Conservation (phyloP, 306 rosid genomes). For the Ziziphus jujuba region DNA sequence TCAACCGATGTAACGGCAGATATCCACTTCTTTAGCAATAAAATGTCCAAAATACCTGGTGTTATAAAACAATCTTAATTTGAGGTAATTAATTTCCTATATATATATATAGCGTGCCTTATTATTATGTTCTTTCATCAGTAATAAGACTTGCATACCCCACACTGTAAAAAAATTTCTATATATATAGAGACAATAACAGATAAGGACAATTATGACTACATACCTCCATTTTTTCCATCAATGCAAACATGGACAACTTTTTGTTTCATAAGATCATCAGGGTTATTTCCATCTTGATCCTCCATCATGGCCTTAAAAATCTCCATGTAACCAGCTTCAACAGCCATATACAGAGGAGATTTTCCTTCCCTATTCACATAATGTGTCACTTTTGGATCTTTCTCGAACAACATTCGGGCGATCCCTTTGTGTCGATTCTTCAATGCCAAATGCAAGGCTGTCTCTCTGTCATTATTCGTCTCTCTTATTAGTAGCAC, state of each 20-base stretch:
- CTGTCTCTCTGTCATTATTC: constrained; percentile 22
- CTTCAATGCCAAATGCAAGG: constrained; percentile 30
- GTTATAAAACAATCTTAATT: too few species aligned
- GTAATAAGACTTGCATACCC: too few species aligned
- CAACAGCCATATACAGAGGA: constrained; percentile 29
- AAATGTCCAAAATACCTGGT: too few species aligned
- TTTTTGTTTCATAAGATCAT: background rate
- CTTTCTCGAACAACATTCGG: constrained; percentile 1
- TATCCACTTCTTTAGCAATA: too few species aligned
- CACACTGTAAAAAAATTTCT: too few species aligned
- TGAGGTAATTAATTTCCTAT: too few species aligned
- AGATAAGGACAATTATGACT: too few species aligned
- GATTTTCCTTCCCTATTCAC: background rate
- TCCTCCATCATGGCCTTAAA: background rate
- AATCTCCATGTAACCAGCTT: background rate
- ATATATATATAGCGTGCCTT: too few species aligned
- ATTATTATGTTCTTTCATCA: too few species aligned
- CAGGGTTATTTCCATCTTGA: background rate
- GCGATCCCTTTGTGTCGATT: background rate
- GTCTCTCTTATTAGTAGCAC: background rate
- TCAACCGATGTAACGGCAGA: background rate
- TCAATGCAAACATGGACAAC: too few species aligned
- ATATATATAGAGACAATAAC: too few species aligned
- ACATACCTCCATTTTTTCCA: too few species aligned
- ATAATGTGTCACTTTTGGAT: background rate